Evolutionary conservation across 2,329 filamentous ascomycete species (phyloP).

Genomic region (Venturia oleaginea): DNA sequence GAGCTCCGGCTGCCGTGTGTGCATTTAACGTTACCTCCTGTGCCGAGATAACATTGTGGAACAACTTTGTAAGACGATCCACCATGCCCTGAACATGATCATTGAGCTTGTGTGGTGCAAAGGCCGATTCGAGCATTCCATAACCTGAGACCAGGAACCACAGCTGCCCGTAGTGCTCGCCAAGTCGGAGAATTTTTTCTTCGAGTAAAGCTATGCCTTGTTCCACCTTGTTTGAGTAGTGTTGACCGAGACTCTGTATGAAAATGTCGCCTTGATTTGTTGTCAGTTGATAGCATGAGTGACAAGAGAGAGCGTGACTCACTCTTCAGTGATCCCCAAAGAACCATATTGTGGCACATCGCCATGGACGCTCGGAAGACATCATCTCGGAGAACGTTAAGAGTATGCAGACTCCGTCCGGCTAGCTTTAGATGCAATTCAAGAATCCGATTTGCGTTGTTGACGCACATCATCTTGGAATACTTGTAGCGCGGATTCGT

Average conservation of each 20-base stretch:
- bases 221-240: not conserved
- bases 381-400: conserved; percentile 9
- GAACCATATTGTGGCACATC: conserved; percentile 7
- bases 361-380: conserved; percentile 6
- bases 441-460: conserved; percentile 5
- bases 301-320: not conserved
- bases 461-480: conserved; percentile 8
- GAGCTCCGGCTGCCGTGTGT: conserved; percentile 8
- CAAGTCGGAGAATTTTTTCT: conserved; percentile 2
- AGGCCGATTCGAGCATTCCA: not conserved
- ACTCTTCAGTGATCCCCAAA: conserved; percentile 6
- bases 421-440: conserved; percentile 4
- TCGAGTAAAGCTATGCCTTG: not conserved
- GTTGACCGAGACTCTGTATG: not conserved
- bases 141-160: not conserved
- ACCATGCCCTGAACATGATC: not conserved
- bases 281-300: not conserved
- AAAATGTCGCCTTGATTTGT: not conserved
- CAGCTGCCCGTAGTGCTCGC: conserved; percentile 10
- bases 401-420: not conserved
- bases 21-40: conserved; percentile 8
- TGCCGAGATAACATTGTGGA: not conserved
- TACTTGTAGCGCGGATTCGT: conserved; percentile 2
- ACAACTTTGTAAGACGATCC: not conserved
- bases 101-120: conserved; percentile 5